phyloP scores from a whole-genome alignment of 306 rosid genomes.

The Cucumis melo region DNA sequence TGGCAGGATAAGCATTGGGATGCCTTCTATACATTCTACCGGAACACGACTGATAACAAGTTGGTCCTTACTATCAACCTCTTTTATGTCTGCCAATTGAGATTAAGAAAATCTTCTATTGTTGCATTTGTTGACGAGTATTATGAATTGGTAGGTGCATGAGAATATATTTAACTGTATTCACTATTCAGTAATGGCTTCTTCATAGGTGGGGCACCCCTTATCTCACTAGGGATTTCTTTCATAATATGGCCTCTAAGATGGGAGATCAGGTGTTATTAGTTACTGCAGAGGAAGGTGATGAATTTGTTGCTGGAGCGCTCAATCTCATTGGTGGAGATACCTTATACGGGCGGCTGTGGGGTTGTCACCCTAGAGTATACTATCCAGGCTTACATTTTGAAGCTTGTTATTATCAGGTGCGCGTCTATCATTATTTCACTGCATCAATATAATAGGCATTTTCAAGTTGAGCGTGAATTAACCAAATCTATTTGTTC shows the following conservation, averaged over 20 bases:
- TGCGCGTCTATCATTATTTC: slow-evolving; percentile 4
- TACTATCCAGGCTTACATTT: slow-evolving; percentile 86
- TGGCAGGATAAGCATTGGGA: slow-evolving; percentile 89
- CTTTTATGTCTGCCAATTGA: background rate
- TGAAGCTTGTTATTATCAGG: slow-evolving; percentile 99
- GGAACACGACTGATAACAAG: slow-evolving; percentile 90
- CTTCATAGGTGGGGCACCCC: slow-evolving; percentile 89
- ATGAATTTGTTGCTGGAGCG: slow-evolving; percentile 84
- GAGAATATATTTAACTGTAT: slow-evolving; percentile 10
- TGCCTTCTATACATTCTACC: slow-evolving; percentile 69
- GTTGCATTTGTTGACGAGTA: slow-evolving; percentile 2
- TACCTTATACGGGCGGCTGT: slow-evolving; percentile 77
- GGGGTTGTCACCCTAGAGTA: slow-evolving; percentile 71
- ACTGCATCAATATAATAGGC: background rate
- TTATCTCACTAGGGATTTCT: slow-evolving; percentile 74
- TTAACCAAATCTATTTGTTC: background rate
- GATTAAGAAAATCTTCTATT: background rate
- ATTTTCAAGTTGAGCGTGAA: background rate
- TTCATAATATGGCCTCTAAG: slow-evolving; percentile 68
- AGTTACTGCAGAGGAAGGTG: slow-evolving; percentile 80
- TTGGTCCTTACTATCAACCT: slow-evolving; percentile 17
- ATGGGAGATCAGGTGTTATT: slow-evolving; percentile 82
- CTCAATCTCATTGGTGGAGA: slow-evolving; percentile 95
- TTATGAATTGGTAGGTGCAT: background rate
- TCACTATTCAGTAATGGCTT: slow-evolving; percentile 6